Evolutionary conservation across 176 grass and related monocot species (phyloP).

Genomic region (Oropetium thomaeum): DNA sequence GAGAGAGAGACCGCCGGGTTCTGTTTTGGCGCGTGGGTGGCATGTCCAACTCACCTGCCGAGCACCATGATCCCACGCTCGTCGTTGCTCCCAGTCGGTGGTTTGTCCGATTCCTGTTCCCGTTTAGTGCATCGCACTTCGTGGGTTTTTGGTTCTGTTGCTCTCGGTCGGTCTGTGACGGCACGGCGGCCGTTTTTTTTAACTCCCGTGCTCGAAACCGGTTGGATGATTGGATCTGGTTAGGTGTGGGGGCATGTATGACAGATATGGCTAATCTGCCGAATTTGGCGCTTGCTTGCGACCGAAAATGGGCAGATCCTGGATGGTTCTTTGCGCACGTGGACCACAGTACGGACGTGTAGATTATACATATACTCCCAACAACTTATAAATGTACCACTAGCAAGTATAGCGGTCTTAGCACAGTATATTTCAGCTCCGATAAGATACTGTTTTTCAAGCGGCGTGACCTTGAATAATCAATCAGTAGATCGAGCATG

Average conservation of each 20-base stretch:
- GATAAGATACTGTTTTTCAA: not conserved
- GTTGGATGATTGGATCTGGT: slow-evolving; percentile 17
- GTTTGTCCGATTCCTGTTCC: slow-evolving; percentile 21
- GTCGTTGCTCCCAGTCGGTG: not conserved
- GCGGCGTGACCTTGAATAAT: not conserved
- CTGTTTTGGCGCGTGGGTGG: slow-evolving; percentile 15
- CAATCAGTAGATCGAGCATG: not conserved
- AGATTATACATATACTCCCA: not conserved
- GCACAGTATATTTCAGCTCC: not conserved
- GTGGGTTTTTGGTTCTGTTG: not conserved
- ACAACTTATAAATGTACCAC: not conserved
- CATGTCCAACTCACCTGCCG: slow-evolving; percentile 33
- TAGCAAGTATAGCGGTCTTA: too few relatives aligned
- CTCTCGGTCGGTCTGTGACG: not conserved
- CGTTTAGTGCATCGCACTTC: slow-evolving; percentile 25
- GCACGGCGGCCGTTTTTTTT: not conserved
- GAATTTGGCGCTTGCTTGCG: slow-evolving; percentile 26
- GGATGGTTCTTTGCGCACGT: not conserved
- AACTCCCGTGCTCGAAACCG: not conserved
- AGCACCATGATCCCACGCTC: not conserved
- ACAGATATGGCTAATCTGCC: slow-evolving; percentile 24
- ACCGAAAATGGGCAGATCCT: not conserved
- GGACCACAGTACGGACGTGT: not conserved
- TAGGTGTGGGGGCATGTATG: not conserved
- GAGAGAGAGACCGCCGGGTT: too few relatives aligned